phyloP scores from a whole-genome alignment of 2,329 filamentous ascomycete species.

The Sclerotiophoma versabilis region DNA sequence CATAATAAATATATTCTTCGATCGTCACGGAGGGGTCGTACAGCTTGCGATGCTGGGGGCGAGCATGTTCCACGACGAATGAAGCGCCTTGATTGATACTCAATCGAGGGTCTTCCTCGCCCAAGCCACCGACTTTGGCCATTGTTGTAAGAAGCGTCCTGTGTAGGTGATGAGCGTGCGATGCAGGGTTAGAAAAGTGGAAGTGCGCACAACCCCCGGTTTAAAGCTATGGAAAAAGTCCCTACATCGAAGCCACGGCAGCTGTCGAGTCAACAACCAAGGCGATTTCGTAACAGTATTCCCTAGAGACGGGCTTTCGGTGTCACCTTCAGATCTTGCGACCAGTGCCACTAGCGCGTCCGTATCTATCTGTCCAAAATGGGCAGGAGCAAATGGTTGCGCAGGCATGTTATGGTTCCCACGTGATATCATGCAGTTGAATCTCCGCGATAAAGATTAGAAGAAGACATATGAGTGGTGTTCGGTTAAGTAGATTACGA shows the following conservation, averaged over 20 bases:
- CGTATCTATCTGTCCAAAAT: not conserved
- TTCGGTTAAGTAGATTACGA: not conserved
- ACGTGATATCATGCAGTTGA: not conserved
- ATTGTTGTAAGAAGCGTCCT: not conserved
- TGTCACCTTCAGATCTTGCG: not conserved
- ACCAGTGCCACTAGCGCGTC: not conserved
- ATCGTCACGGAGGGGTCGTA: slow-evolving; percentile 24
- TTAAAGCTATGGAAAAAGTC: too few relatives aligned
- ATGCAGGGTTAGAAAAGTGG: not conserved
- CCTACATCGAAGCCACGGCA: too few relatives aligned
- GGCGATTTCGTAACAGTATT: too few relatives aligned
- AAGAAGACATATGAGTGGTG: not conserved
- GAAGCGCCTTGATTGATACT: not conserved
- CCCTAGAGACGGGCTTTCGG: not conserved
- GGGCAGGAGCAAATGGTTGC: not conserved
- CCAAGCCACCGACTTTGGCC: slow-evolving; percentile 8
- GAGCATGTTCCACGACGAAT: not conserved
- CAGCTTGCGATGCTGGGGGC: slow-evolving; percentile 8
- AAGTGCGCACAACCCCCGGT: not conserved
- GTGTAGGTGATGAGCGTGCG: not conserved
- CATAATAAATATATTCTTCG: slow-evolving; percentile 53
- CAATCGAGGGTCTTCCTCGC: slow-evolving; percentile 5
- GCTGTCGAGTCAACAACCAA: too few relatives aligned
- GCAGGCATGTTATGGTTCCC: not conserved
- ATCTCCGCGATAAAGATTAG: not conserved